Percentiles rank a stretch among this genome's conserved stretches.
phyloP scores from a whole-genome alignment of 768 basidiomycete genomes.

The Clavulina sp. region DNA sequence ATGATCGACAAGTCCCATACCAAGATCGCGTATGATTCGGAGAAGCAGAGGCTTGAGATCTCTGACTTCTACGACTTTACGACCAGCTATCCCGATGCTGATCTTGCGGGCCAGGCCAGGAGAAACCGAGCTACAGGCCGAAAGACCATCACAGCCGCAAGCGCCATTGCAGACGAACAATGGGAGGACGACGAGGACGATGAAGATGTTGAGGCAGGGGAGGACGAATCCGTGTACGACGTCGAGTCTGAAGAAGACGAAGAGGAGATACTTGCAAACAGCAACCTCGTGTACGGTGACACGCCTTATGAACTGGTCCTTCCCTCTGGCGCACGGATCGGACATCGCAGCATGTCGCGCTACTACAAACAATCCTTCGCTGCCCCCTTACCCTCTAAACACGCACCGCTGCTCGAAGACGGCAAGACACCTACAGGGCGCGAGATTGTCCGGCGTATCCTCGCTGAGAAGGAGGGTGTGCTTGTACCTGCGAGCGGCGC shows the following conservation, averaged over 20 bases:
- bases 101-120: slow-evolving; percentile 14
- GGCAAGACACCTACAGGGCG: slow-evolving; percentile 58
- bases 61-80: slow-evolving; percentile 92
- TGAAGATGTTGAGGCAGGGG: slow-evolving; percentile 18
- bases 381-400: slow-evolving; percentile 9
- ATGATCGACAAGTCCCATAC: slow-evolving; percentile 95
- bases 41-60: slow-evolving; percentile 64
- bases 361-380: slow-evolving; percentile 77
- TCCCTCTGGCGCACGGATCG: slow-evolving; percentile 82
- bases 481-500: slow-evolving; percentile 69
- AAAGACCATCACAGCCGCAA: slow-evolving; percentile 10
- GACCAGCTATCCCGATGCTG: slow-evolving; percentile 47
- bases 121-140: slow-evolving; percentile 13
- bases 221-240: slow-evolving; percentile 18
- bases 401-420: slow-evolving; percentile 19
- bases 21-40: slow-evolving; percentile 81
- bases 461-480: slow-evolving; percentile 69
- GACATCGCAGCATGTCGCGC: slow-evolving; percentile 70
- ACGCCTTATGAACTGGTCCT: slow-evolving; percentile 76
- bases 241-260: slow-evolving; percentile 28
- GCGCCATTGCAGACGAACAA: slow-evolving; percentile 16
- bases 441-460: slow-evolving; percentile 55
- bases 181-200: slow-evolving; percentile 17
- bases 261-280: slow-evolving; percentile 29
- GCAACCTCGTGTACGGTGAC: slow-evolving; percentile 58